A percentile compares a stretch with the other conserved stretches of the same genome.
Conservation (phyloP, 345 rosid genomes). For the Lumnitzera racemosa region DNA sequence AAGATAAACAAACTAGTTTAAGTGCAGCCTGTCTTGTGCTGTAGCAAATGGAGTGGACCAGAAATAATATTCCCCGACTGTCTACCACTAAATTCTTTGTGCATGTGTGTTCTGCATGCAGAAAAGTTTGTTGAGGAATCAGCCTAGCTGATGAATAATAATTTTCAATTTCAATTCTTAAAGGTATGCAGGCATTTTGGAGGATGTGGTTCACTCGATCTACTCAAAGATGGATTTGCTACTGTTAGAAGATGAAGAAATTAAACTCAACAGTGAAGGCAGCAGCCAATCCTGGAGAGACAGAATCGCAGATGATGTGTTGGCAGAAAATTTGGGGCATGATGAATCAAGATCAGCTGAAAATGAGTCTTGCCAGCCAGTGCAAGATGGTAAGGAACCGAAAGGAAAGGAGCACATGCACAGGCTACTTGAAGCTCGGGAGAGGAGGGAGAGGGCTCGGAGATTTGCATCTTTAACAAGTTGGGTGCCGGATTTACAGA, state of each 20-base stretch:
- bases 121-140: no score
- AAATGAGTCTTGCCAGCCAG: constrained; percentile 21
- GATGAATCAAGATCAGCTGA: constrained; percentile 21
- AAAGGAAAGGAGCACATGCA: constrained; percentile 27
- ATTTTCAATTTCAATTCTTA: constrained; percentile 12
- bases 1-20: no score
- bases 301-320: constrained; percentile 21
- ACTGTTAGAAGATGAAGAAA: constrained; percentile 52
- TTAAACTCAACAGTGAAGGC: constrained; percentile 61
- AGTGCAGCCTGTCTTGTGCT: no score
- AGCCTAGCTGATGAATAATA: no score
- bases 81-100: no score
- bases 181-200: constrained; percentile 62
- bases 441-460: constrained; percentile 73
- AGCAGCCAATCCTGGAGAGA: constrained; percentile 52
- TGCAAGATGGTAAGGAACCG: constrained; percentile 19
- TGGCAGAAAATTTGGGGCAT: constrained; percentile 18
- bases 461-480: constrained; percentile 74
- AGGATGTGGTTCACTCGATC: constrained; percentile 52
- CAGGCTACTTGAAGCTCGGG: constrained; percentile 54
- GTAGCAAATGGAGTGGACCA: no score
- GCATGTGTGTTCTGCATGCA: no score
- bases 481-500: constrained; percentile 78
- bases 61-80: no score
- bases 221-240: constrained; percentile 72